phyloP scores from a whole-genome alignment of 2,329 filamentous ascomycete species.

The Aureobasidium sp. region DNA sequence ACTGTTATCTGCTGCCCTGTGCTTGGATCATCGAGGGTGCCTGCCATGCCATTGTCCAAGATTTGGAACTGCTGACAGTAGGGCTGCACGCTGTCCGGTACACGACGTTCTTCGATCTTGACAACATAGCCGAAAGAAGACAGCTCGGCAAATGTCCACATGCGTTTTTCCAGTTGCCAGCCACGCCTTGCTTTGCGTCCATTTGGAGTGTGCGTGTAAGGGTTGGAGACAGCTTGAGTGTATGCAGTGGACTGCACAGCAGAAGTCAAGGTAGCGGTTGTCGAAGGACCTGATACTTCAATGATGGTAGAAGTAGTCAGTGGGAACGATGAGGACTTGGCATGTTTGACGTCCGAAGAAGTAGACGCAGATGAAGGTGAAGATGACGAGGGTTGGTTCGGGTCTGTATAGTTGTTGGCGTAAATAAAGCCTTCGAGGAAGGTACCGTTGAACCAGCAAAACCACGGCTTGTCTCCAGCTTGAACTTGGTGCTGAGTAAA shows the following conservation, averaged over 20 bases:
- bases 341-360: neutral
- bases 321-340: neutral
- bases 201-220: neutral
- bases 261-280: slow-evolving; percentile 20
- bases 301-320: slow-evolving; percentile 16
- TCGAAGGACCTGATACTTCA: slow-evolving; percentile 14
- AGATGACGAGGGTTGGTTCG: slow-evolving; percentile 3
- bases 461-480: slow-evolving; percentile 59
- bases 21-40: slow-evolving; percentile 27
- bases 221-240: neutral
- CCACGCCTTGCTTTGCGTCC: neutral
- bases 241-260: neutral
- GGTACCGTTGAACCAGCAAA: slow-evolving; percentile 63
- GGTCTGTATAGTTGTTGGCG: slow-evolving; percentile 25
- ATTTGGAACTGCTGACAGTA: slow-evolving; percentile 62
- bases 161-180: neutral
- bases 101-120: slow-evolving; percentile 59
- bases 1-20: slow-evolving; percentile 32
- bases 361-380: slow-evolving; percentile 13
- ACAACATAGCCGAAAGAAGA: slow-evolving; percentile 45
- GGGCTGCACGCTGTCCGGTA: slow-evolving; percentile 41
- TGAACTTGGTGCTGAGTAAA: slow-evolving; percentile 36
- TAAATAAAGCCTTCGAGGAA: slow-evolving; percentile 62
- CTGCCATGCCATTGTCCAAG: slow-evolving; percentile 43
- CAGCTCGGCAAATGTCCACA: slow-evolving; percentile 6